These are phyloP conservation scores for Magnolia sinica DNA, from an alignment of 164 flowering plant genomes.

Conservation along the genomic window DNA sequence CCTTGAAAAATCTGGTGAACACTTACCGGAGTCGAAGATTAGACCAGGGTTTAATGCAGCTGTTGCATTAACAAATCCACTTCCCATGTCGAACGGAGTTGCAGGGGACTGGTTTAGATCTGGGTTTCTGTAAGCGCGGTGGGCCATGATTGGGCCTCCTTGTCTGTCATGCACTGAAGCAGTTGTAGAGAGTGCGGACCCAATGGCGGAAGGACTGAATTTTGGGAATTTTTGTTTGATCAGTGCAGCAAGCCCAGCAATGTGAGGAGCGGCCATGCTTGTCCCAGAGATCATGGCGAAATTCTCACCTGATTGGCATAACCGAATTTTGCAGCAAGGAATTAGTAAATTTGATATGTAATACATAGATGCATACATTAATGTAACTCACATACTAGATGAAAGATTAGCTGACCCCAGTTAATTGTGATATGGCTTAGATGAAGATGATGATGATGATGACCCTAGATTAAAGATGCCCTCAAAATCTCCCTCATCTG, in stretches of 20 bases:
- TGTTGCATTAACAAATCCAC: constrained; percentile 94
- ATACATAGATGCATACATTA: no score
- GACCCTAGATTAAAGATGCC: no score
- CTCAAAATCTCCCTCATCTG: no score
- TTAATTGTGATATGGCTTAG: no score
- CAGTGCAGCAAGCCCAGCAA: constrained; percentile 93
- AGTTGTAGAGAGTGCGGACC: constrained; percentile 90
- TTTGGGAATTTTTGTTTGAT: constrained; percentile 74
- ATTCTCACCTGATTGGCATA: constrained; percentile 59
- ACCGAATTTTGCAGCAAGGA: not conserved
- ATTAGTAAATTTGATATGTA: not conserved
- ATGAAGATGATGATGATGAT: no score
- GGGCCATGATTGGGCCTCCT: constrained; percentile 92
- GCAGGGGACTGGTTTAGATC: constrained; percentile 86
- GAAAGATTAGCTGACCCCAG: no score
- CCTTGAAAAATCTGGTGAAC: not conserved
- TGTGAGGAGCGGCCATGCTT: constrained; percentile 99
- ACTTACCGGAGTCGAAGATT: constrained; percentile 76
- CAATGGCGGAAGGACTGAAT: constrained; percentile 89
- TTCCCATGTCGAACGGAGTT: constrained; percentile 98
- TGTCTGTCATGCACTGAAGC: constrained; percentile 63
- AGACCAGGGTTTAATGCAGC: constrained; percentile 87
- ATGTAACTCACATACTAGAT: no score
- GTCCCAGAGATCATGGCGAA: constrained; percentile 99
- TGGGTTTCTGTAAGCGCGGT: constrained; percentile 80